Percentiles rank a stretch among this genome's conserved stretches.
phyloP scores from a whole-genome alignment of 164 flowering plant genomes.

The Stephania yunnanensis region DNA sequence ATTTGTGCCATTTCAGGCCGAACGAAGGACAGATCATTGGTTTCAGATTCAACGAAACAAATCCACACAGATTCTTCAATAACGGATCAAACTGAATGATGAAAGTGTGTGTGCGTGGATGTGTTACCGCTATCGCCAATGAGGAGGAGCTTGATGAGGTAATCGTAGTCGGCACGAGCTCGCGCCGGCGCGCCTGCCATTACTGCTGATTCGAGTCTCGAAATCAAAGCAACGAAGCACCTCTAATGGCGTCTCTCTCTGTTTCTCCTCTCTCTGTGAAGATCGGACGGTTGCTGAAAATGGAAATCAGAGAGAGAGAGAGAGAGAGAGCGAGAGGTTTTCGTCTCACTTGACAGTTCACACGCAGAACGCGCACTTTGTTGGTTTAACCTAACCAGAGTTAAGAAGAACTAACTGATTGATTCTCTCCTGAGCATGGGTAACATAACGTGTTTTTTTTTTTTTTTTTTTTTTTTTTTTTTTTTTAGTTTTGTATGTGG shows the following conservation, averaged over 20 bases:
- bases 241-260: neutral
- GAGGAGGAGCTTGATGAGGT: constrained; percentile 40
- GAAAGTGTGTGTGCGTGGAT: neutral
- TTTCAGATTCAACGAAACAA: constrained; percentile 3
- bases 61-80: constrained; percentile 1
- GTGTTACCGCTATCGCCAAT: constrained; percentile 44
- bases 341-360: neutral
- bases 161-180: constrained; percentile 50
- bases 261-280: neutral
- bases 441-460: too few relatives aligned
- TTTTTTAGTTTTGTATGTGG: too few relatives aligned
- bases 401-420: neutral
- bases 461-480: too few relatives aligned
- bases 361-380: neutral
- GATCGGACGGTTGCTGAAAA: neutral
- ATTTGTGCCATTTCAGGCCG: neutral
- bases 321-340: neutral
- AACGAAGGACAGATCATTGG: constrained; percentile 2
- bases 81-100: neutral
- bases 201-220: neutral
- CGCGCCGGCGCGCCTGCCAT: constrained; percentile 45
- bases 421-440: too few relatives aligned
- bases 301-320: neutral
- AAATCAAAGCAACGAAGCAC: neutral
- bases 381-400: neutral